phyloP scores from a whole-genome alignment of 2,329 filamentous ascomycete species.

The Cladophialophora immunda region DNA sequence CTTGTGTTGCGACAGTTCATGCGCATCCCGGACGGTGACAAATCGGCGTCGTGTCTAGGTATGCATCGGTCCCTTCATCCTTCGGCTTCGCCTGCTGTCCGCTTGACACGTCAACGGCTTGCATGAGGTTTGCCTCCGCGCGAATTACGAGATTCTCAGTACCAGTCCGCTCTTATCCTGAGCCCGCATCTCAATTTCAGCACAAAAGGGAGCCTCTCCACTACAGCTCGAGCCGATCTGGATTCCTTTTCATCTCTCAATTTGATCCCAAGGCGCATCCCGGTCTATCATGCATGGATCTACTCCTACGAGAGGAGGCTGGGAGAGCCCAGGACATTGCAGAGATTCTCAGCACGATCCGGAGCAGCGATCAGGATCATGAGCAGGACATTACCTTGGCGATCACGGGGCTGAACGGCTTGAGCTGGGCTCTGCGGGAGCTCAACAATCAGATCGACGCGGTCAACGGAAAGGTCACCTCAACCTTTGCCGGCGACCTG shows the following conservation, averaged over 20 bases:
- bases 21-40: constrained; percentile 23
- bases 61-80: constrained; percentile 34
- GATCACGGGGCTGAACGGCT: constrained; percentile 63
- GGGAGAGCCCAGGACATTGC: constrained; percentile 63
- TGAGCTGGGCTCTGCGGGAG: constrained; percentile 60
- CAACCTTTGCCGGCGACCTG: constrained; percentile 55
- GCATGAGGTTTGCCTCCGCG: constrained; percentile 35
- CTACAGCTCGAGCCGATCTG: constrained; percentile 15
- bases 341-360: constrained; percentile 59
- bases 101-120: constrained; percentile 41
- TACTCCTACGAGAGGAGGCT: constrained; percentile 55
- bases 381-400: constrained; percentile 62
- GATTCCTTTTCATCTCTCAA: constrained; percentile 10
- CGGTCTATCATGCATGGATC: constrained; percentile 42
- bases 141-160: constrained; percentile 33
- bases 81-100: constrained; percentile 34
- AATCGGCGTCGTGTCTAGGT: constrained; percentile 33
- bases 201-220: constrained; percentile 32
- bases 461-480: constrained; percentile 46
- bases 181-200: constrained; percentile 8
- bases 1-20: constrained; percentile 33
- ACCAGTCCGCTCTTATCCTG: constrained; percentile 22
- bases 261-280: constrained; percentile 15
- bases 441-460: constrained; percentile 56
- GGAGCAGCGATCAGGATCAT: constrained; percentile 60